Percentiles rank a stretch among this genome's conserved stretches.
phyloP scores from a whole-genome alignment of 371 early-diverging fungal species.

The Gilbertella persicaria region DNA sequence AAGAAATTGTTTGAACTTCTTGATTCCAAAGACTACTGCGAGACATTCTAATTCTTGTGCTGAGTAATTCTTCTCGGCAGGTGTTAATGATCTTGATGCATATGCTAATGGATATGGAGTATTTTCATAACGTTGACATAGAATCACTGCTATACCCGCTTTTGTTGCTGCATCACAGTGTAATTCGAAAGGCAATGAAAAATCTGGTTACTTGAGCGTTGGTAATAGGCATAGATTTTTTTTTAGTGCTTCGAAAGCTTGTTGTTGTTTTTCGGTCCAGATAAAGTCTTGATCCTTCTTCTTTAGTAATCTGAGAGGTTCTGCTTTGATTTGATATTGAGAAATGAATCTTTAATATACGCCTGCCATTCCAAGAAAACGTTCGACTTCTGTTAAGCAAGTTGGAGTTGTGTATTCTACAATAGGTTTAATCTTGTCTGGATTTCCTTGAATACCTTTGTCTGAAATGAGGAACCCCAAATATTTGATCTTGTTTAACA shows the following conservation, averaged over 20 bases:
- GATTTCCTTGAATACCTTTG: not conserved
- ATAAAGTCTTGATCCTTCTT: not conserved
- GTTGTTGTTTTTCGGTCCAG: not conserved
- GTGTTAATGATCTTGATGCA: conserved; percentile 10
- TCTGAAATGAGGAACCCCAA: not conserved
- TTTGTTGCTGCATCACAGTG: not conserved
- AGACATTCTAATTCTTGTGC: conserved; percentile 3
- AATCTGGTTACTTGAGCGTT: not conserved
- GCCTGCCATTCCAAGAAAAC: not conserved
- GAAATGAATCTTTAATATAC: not conserved
- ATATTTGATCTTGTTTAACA: not conserved
- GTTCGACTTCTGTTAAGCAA: not conserved
- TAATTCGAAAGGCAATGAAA: not conserved
- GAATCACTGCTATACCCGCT: not conserved
- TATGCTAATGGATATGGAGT: conserved; percentile 3
- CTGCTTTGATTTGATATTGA: not conserved
- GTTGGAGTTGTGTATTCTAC: not conserved
- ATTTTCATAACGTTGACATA: not conserved
- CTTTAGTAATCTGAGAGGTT: not conserved
- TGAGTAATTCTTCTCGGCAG: conserved; percentile 2
- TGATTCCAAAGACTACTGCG: conserved; percentile 2
- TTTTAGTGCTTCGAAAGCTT: not conserved
- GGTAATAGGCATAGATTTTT: not conserved
- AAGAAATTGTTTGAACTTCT: conserved; percentile 6
- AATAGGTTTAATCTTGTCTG: conserved; percentile 1